phyloP scores from a whole-genome alignment of 805 yeast genomes.

The Spathaspora arborariae region DNA sequence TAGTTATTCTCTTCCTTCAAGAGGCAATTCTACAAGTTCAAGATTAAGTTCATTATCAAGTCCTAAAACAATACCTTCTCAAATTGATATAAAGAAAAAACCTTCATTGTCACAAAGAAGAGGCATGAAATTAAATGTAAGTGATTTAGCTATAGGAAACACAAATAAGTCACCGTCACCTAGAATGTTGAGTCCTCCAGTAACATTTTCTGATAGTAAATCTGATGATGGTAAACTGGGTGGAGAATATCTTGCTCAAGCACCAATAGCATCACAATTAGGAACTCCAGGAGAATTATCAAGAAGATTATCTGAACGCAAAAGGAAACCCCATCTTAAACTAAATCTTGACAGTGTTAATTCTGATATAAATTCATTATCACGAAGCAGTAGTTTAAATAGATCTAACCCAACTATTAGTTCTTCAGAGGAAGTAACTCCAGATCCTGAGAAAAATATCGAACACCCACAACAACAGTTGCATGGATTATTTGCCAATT shows the following conservation, averaged over 20 bases:
- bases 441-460: slow-evolving; percentile 3
- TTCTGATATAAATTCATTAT: slow-evolving; percentile 1
- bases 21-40: neutral
- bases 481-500: slow-evolving; percentile 73
- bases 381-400: slow-evolving; percentile 5
- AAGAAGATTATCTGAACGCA: slow-evolving; percentile 36
- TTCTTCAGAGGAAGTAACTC: slow-evolving; percentile 1
- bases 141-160: slow-evolving; percentile 17
- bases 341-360: slow-evolving; percentile 22
- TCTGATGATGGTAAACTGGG: neutral
- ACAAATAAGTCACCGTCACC: slow-evolving; percentile 17
- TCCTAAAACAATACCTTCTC: neutral
- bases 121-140: slow-evolving; percentile 49
- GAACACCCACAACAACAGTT: slow-evolving; percentile 29
- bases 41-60: slow-evolving; percentile 9
- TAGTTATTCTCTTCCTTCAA: neutral
- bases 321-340: slow-evolving; percentile 37
- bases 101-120: slow-evolving; percentile 51
- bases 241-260: neutral
- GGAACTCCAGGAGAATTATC: slow-evolving; percentile 31
- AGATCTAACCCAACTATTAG: neutral
- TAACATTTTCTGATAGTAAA: slow-evolving; percentile 3
- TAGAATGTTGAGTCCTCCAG: slow-evolving; percentile 12
- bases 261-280: slow-evolving; percentile 6
- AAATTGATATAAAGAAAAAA: slow-evolving; percentile 25